Conservation (phyloP, 768 basidiomycete species). For the Boletus rubropictus region DNA sequence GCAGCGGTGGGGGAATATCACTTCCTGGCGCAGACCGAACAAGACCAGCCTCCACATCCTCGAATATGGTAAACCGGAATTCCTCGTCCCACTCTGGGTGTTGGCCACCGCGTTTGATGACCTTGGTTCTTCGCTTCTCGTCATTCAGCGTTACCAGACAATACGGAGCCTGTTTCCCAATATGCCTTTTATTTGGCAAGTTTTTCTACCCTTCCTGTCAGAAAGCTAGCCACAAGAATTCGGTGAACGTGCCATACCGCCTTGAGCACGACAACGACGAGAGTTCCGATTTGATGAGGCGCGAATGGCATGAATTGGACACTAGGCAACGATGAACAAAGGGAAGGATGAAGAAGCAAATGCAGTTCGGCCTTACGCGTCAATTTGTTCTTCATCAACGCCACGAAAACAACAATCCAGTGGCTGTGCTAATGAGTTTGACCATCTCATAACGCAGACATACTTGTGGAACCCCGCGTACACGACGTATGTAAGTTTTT, state of each 20-base stretch:
- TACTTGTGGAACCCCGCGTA: too few species aligned
- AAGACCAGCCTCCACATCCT: constrained; percentile 59
- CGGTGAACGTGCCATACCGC: constrained; percentile 56
- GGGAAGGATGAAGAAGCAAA: constrained; percentile 3
- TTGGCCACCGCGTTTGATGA: constrained; percentile 95
- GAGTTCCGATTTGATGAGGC: constrained; percentile 80
- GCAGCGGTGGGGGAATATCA: constrained; percentile 58
- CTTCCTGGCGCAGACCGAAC: constrained; percentile 37
- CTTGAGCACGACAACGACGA: constrained; percentile 90
- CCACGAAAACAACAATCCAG: constrained; percentile 6
- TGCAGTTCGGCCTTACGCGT: constrained; percentile 16
- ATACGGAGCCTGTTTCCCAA: constrained; percentile 97
- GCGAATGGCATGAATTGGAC: constrained; percentile 47
- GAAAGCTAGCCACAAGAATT: constrained; percentile 6
- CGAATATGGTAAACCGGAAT: constrained; percentile 83
- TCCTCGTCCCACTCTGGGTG: constrained; percentile 99
- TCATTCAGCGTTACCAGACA: constrained; percentile 74
- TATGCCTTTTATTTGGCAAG: constrained; percentile 85
- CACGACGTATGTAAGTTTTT: too few species aligned
- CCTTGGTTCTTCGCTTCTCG: constrained; percentile 82
- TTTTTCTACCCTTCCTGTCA: constrained; percentile 55
- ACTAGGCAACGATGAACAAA: constrained; percentile 1
- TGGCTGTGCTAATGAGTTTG: constrained; percentile 17
- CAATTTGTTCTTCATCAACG: constrained; percentile 14
- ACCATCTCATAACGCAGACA: too few species aligned